Evolutionary conservation across 768 basidiomycete species (phyloP), one percentile per base, ranked within the genome.

Genomic region (Punctularia strigosozonata): DNA sequence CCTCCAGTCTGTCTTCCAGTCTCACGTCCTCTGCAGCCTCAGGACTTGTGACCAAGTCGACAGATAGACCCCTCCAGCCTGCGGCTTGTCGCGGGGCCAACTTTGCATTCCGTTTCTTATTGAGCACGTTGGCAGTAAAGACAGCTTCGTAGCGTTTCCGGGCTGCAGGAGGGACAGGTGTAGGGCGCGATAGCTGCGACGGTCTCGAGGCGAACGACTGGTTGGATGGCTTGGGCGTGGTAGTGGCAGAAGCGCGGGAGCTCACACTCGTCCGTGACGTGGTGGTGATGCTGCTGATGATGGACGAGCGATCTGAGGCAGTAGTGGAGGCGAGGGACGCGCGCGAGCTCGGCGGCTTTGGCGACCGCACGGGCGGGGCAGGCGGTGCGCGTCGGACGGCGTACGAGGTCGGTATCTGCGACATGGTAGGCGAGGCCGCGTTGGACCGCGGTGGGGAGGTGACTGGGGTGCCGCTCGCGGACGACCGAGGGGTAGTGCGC

Each of bases 1-100:
- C 82, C 22, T 71, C 69, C 18, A 87, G 51, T 33, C 54, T 65
- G 36, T 77, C 77, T 8, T 67, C 63, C 12, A 49, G 43, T 1
- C 55, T 60, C 14, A 69, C 60, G n/a, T 50, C 52, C 31, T 56
- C 63, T 10, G 39, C 42, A 25, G 61, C 64, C 24, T 64, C 66
- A 2, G 60, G 56, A 40, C 58, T 63, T 8, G 71, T 69, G 38
- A 77, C 73, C 38, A 78, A 56, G 52, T 84, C 82, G 21, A 83
- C 72, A 1, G 80, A 80, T 28, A 80, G 51, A 6, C 75, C 81
- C 31, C 80, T 63, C 84, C 84, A 88, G 3, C 84, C 84, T 3
- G 72, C 74, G 1, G 80, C 76, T 20, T 36, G 35, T 6, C 4
- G 6, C 7, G 20, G 8, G 17, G 15, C 14, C 33, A 15, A 34